These are phyloP conservation scores for Nephelium lappaceum DNA, from an alignment of 345 rosid genomes.

Conservation along the genomic window DNA sequence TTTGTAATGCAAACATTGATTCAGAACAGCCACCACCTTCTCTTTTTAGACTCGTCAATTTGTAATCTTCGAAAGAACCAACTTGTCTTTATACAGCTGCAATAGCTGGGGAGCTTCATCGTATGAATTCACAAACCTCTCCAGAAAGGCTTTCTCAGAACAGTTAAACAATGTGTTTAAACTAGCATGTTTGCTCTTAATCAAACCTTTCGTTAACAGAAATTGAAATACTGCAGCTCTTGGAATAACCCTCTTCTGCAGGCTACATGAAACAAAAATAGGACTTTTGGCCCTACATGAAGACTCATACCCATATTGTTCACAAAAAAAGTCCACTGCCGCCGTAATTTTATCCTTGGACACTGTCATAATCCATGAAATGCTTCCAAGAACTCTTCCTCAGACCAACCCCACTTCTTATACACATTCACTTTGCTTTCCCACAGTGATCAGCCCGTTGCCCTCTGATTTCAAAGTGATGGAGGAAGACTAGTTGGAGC, in stretches of 20 bases:
- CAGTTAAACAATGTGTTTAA: neutral
- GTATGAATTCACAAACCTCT: slow-evolving; percentile 18
- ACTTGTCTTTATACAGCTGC: slow-evolving; percentile 18
- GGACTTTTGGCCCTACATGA: neutral
- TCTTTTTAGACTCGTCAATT: neutral
- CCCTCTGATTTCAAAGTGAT: neutral
- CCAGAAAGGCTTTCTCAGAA: slow-evolving; percentile 16
- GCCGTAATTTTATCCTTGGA: slow-evolving; percentile 19
- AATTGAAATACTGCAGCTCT: slow-evolving; percentile 12
- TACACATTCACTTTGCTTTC: slow-evolving; percentile 21
- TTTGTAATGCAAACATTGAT: neutral
- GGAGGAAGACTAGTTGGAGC: too few species aligned
- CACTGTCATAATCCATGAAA: neutral
- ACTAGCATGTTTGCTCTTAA: slow-evolving; percentile 4
- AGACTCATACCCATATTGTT: slow-evolving; percentile 25
- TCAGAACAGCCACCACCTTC: neutral
- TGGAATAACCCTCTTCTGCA: slow-evolving; percentile 13
- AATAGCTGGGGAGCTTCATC: slow-evolving; percentile 18
- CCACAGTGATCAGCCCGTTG: slow-evolving; percentile 24
- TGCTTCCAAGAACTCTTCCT: slow-evolving; percentile 24
- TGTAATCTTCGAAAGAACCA: neutral
- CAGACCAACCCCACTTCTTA: slow-evolving; percentile 38
- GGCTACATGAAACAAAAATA: neutral
- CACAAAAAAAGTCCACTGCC: slow-evolving; percentile 18
- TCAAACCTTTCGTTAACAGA: slow-evolving; percentile 25